A percentile compares a stretch with the other conserved stretches of the same genome.
Evolutionary conservation across 495 filamentous ascomycete genomes (phyloP).

Genomic region (Aspergillus diversus): DNA sequence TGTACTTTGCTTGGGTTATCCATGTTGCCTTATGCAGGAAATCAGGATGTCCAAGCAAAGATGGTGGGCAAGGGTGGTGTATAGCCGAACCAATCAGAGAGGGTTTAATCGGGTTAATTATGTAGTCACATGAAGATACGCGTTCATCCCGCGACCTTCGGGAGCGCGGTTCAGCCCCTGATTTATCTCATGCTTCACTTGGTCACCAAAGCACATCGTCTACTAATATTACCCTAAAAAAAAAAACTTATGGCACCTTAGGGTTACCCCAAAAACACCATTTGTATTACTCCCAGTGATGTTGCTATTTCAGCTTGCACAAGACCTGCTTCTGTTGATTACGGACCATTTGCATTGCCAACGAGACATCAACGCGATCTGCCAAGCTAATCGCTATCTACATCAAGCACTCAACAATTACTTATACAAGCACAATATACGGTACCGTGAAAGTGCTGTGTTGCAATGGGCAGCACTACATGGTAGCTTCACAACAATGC

Average conservation of each 20-base stretch:
- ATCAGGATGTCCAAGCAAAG: not conserved
- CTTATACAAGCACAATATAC: not conserved
- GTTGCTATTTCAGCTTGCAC: not conserved
- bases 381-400: not conserved
- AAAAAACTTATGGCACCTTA: not conserved
- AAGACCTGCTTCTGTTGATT: not conserved
- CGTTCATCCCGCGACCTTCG: not conserved
- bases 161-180: not conserved
- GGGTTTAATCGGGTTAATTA: not conserved
- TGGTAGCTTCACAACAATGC: not conserved
- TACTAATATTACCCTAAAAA: not conserved
- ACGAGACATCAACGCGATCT: not conserved
- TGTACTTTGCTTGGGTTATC: not conserved
- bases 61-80: not conserved
- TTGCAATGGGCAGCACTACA: constrained; percentile 4
- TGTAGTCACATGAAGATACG: not conserved
- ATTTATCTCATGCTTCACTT: not conserved
- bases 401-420: not conserved
- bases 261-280: not conserved
- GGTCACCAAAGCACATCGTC: not conserved
- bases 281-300: not conserved
- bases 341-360: not conserved
- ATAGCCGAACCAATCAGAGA: not conserved
- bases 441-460: not conserved
- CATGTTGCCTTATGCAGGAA: not conserved